Conservation (phyloP, 2,329 filamentous ascomycete genomes). For the Colletotrichum trifolii region DNA sequence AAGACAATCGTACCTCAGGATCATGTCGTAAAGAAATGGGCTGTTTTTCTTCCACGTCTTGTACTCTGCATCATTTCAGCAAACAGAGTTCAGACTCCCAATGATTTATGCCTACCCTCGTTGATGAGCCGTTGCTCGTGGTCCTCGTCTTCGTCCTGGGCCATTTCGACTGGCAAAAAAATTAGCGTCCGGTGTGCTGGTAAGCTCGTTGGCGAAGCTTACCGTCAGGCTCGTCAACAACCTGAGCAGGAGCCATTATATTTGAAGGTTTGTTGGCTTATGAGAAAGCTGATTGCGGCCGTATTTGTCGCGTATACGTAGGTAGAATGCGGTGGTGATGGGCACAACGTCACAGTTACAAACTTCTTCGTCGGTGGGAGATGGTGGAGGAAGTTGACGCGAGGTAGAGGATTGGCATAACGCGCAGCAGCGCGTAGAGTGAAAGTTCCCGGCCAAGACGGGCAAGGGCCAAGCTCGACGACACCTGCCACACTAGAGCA, state of each 20-base stretch:
- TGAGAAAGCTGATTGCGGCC: not conserved
- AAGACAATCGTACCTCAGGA: slow-evolving; percentile 72
- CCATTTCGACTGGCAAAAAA: slow-evolving; percentile 55
- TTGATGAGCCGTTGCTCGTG: slow-evolving; percentile 91
- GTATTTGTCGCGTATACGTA: slow-evolving; percentile 7
- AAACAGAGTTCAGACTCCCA: not conserved
- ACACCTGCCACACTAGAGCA: not conserved
- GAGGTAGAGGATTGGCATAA: slow-evolving; percentile 22
- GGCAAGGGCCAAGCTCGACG: slow-evolving; percentile 15
- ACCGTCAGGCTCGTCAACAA: slow-evolving; percentile 64
- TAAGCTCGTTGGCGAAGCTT: slow-evolving; percentile 26
- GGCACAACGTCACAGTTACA: slow-evolving; percentile 6
- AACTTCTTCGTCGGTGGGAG: slow-evolving; percentile 25
- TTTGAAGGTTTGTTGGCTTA: not conserved
- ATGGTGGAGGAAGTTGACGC: slow-evolving; percentile 29
- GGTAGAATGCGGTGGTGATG: not conserved
- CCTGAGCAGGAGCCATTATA: slow-evolving; percentile 59
- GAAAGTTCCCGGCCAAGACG: slow-evolving; percentile 5
- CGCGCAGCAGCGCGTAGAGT: slow-evolving; percentile 36
- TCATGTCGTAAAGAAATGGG: slow-evolving; percentile 98
- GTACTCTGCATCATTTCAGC: slow-evolving; percentile 73
- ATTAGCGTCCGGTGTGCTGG: slow-evolving; percentile 33
- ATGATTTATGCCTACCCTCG: slow-evolving; percentile 69
- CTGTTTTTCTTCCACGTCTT: slow-evolving; percentile 99
- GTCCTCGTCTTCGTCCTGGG: slow-evolving; percentile 77